Conservation (phyloP, 768 basidiomycete species). For the Dentipellis sp. region DNA sequence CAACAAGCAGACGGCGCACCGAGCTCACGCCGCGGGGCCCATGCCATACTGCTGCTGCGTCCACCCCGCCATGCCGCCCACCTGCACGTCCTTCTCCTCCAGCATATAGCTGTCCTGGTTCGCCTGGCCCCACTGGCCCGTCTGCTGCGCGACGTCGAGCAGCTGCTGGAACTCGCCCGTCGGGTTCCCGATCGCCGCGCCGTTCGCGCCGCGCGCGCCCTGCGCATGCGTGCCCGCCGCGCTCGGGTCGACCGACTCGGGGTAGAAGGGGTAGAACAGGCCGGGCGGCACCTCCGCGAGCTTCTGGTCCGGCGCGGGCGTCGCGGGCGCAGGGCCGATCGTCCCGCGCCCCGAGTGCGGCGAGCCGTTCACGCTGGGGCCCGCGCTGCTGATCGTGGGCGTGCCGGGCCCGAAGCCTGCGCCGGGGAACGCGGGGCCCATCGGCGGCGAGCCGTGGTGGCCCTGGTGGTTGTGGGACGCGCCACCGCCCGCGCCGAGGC, state of each 20-base stretch:
- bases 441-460: conserved; percentile 22
- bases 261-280: conserved; percentile 74
- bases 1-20: neutral
- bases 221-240: neutral
- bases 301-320: conserved; percentile 15
- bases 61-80: neutral
- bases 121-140: conserved; percentile 44
- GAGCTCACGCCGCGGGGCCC: neutral
- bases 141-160: conserved; percentile 50
- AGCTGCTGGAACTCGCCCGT: conserved; percentile 40
- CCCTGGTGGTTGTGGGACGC: neutral
- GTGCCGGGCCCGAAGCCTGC: conserved; percentile 22
- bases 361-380: conserved; percentile 2
- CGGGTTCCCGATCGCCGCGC: conserved; percentile 12
- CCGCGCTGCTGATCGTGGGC: conserved; percentile 11
- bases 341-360: neutral
- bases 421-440: conserved; percentile 23
- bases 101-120: conserved; percentile 59
- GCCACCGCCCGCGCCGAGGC: conserved; percentile 3
- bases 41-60: conserved; percentile 6
- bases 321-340: neutral
- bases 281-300: conserved; percentile 61
- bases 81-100: conserved; percentile 47
- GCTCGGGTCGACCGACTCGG: conserved; percentile 29
- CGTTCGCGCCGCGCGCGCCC: conserved; percentile 1